These are phyloP conservation scores for Myriosclerotinia scirpicola DNA, from an alignment of 2,329 filamentous ascomycete species.

Conservation along the genomic window DNA sequence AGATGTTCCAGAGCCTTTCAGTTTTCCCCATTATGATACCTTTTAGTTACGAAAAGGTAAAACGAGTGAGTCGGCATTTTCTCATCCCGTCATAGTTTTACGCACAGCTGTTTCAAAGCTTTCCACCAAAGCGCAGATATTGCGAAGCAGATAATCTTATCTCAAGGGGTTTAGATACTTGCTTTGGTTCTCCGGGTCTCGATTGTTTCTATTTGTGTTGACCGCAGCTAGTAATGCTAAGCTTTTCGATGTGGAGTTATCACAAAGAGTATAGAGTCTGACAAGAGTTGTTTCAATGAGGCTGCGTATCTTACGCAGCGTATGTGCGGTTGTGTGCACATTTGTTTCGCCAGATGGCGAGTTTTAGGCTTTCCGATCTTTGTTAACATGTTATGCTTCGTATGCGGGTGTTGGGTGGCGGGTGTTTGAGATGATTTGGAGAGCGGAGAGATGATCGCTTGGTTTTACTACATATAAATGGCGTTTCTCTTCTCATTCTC, in stretches of 20 bases:
- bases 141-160: background rate
- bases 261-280: conserved; percentile 16
- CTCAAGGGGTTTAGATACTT: background rate
- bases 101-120: conserved; percentile 18
- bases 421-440: conserved; percentile 18
- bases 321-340: background rate
- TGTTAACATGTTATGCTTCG: background rate
- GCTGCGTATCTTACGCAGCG: background rate
- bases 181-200: background rate
- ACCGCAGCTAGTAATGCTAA: background rate
- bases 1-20: background rate
- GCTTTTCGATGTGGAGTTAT: background rate
- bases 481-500: background rate
- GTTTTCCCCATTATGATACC: background rate
- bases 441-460: background rate
- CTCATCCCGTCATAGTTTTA: background rate
- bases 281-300: conserved; percentile 22
- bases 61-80: conserved; percentile 2
- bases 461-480: conserved; percentile 10
- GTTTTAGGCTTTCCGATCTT: conserved; percentile 2
- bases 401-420: background rate
- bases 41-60: conserved; percentile 4
- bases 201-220: background rate
- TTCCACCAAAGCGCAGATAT: conserved; percentile 15
- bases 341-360: conserved; percentile 14